A percentile compares a stretch with the other conserved stretches of the same genome.
Conservation (phyloP, 2,329 filamentous ascomycete genomes). For the Penicillium italicum region DNA sequence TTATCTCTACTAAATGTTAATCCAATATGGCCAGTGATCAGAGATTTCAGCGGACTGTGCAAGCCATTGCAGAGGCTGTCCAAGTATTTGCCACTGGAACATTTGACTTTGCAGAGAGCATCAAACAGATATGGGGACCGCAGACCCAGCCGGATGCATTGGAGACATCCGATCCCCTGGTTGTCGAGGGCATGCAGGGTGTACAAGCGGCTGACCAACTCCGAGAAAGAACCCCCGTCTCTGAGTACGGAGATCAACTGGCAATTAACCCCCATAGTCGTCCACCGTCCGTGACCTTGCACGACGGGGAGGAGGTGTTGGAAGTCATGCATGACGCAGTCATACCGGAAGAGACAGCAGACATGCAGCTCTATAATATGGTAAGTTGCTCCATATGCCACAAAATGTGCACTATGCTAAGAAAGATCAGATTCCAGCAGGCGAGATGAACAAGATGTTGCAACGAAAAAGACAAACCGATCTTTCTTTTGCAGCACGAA, state of each 20-base stretch:
- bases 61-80: not conserved
- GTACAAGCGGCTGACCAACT: not conserved
- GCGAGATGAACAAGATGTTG: not conserved
- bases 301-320: not conserved
- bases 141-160: not conserved
- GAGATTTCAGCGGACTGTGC: not conserved
- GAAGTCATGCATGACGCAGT: not conserved
- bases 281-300: not conserved
- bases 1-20: not conserved
- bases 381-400: not conserved
- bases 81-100: not conserved
- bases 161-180: not conserved
- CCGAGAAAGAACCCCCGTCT: not conserved
- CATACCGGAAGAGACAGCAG: not conserved
- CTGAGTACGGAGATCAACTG: not conserved
- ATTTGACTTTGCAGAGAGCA: not conserved
- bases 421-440: not conserved
- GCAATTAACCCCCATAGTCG: not conserved
- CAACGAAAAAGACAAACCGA: not conserved
- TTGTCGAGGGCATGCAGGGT: not conserved
- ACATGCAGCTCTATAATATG: not conserved
- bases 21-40: not conserved
- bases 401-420: not conserved
- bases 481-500: too few relatives aligned
- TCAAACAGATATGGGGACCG: not conserved